These are phyloP conservation scores for Penicillium thymicola DNA, from an alignment of 2,329 filamentous ascomycete genomes.

Conservation along the genomic window DNA sequence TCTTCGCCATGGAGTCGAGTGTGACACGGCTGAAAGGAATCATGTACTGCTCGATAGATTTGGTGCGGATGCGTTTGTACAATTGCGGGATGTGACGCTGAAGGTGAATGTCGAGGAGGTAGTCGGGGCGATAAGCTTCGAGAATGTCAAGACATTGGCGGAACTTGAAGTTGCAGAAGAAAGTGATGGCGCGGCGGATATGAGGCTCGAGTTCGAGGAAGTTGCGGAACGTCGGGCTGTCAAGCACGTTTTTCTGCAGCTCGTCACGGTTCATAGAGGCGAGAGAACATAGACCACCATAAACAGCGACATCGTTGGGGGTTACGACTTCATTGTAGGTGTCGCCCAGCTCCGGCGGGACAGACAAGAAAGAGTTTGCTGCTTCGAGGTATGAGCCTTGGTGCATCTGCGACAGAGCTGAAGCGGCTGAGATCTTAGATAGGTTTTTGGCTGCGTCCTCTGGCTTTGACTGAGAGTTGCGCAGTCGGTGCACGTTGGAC, in stretches of 20 bases:
- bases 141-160: constrained; percentile 78
- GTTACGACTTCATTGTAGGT: constrained; percentile 70
- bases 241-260: constrained; percentile 72
- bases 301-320: constrained; percentile 85
- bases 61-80: constrained; percentile 73
- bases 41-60: constrained; percentile 92
- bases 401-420: constrained; percentile 60
- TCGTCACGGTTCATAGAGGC: constrained; percentile 81
- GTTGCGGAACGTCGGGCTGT: constrained; percentile 74
- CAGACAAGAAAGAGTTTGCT: constrained; percentile 66
- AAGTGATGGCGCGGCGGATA: constrained; percentile 81
- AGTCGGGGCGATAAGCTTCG: constrained; percentile 77
- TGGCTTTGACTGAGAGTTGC: constrained; percentile 51
- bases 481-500: constrained; percentile 57
- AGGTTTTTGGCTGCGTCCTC: constrained; percentile 58
- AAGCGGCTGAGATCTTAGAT: constrained; percentile 64
- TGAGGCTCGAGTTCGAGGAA: constrained; percentile 93
- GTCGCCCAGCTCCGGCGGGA: constrained; percentile 56
- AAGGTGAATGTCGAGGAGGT: constrained; percentile 84
- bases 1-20: constrained; percentile 70
- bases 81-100: constrained; percentile 68
- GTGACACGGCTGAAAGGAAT: constrained; percentile 86
- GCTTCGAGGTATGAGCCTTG: constrained; percentile 61
- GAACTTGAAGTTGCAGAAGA: constrained; percentile 90
- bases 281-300: constrained; percentile 84